Evolutionary conservation across 2,329 filamentous ascomycete species (phyloP), one percentile per base, ranked within the genome.

Genomic region (Botrytis tulipae): DNA sequence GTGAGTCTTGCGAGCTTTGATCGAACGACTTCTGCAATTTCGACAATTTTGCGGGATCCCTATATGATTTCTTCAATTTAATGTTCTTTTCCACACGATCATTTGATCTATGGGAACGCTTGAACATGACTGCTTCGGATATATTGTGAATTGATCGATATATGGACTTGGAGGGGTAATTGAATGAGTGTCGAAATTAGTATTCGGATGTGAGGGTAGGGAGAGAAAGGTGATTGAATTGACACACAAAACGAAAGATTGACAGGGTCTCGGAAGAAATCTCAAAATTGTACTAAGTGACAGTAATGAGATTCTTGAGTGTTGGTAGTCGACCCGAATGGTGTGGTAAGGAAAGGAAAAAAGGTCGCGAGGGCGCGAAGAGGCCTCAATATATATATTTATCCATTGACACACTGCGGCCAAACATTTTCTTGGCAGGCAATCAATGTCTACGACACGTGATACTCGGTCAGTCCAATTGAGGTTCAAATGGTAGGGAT

Each of bases 11-110:
- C 77, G 85, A 85, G 82, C 84, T 88, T 78, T 81, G 80, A 80
- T 92, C 90, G 83, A 94, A 87, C 84, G 92, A 95, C 86, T 92
- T 92, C 84, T 95, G 91, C 89, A 97, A 87, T 89, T 93, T 96
- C 88, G 88, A 87, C 82, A 91, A 86, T 88, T 95, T 96, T 84
- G 90, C 87, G 81, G 90, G 88, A 85, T 95, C 93, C 87, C 92
- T 90, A 83, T 89, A 88, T 78, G 87, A 88, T 87, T 92, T 96
- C 87, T 91, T 93, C 83, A 92, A 87, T 87, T 93, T 95, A 83
- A 90, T 88, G 84, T 92, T 88, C 90, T 97, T 98, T 86, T 93
- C 92, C 83, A 95, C 92, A 81, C 94, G 93, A 84, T 95, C 92
- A 83, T 91, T 92, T 79, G 92, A 91, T 83, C 91, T 88, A 85